These are phyloP conservation scores for Ophiocordyceps robertsii DNA, from an alignment of 2,329 filamentous ascomycete genomes.

Conservation along the genomic window DNA sequence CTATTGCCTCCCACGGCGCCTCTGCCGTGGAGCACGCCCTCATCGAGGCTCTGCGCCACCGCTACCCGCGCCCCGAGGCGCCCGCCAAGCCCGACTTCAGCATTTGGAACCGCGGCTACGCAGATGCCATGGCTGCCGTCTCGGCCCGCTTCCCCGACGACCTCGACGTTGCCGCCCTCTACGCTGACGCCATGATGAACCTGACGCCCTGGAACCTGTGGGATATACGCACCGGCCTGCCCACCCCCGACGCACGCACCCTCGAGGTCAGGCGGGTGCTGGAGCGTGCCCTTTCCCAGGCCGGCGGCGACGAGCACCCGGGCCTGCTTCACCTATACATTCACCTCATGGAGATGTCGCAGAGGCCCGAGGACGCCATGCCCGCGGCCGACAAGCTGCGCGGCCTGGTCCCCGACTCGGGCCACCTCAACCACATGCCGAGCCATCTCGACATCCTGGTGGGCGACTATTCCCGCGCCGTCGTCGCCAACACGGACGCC, in stretches of 20 bases:
- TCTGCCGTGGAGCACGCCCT: slow-evolving; percentile 43
- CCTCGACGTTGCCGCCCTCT: slow-evolving; percentile 21
- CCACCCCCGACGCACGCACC: slow-evolving; percentile 16
- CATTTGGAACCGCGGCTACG: slow-evolving; percentile 20
- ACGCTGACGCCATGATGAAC: slow-evolving; percentile 33
- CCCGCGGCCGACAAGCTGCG: slow-evolving; percentile 48
- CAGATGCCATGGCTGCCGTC: slow-evolving; percentile 25
- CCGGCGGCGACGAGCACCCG: slow-evolving; percentile 38
- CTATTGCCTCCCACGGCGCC: slow-evolving; percentile 4
- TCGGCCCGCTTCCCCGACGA: slow-evolving; percentile 23
- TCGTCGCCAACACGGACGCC: slow-evolving; percentile 53
- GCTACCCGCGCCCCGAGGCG: slow-evolving; percentile 41
- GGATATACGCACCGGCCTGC: slow-evolving; percentile 21
- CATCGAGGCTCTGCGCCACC: slow-evolving; percentile 44
- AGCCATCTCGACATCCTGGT: slow-evolving; percentile 62
- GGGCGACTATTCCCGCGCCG: slow-evolving; percentile 55
- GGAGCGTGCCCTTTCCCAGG: slow-evolving; percentile 32
- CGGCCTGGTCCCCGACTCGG: slow-evolving; percentile 52
- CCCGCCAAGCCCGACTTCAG: slow-evolving; percentile 32
- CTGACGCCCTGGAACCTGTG: slow-evolving; percentile 32
- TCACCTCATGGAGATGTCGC: slow-evolving; percentile 67
- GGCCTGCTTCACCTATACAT: slow-evolving; percentile 65
- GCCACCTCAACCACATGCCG: slow-evolving; percentile 66
- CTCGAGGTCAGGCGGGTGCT: slow-evolving; percentile 19
- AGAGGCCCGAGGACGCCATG: slow-evolving; percentile 47